Base-by-base conservation (phyloP, 1,284 basidiomycete genomes). In the Tremellales sp. region DNA sequence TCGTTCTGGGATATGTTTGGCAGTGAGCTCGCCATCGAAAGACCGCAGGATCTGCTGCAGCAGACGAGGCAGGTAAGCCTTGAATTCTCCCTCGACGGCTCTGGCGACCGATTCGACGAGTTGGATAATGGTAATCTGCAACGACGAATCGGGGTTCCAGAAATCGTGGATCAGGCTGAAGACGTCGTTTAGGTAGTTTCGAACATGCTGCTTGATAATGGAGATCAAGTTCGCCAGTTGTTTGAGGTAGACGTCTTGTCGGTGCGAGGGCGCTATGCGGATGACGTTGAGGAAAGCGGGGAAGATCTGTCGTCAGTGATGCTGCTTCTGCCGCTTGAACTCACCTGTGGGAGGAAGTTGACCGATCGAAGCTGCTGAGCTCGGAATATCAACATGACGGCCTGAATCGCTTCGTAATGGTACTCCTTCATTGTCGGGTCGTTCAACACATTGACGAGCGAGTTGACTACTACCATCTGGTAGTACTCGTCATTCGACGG, bases 351-450 rank as follows among this genome's bases (percentile, higher is more conserved):
- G 29, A 98, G 76, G 76, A 97, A 98, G 4, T 89, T 84, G 25
- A 97, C 93, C 70, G 93, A 97, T 78, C 93, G 92, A 64, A 98
- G 77, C 7, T 96, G 90, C 70, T 98, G 92, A 0, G 93, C 97
- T 74, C 94, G 92, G 81, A 98, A 98, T 57, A 99, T 97, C 53
- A 93, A 89, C 90, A 98, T 98, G 64, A 99, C 88, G 2, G 94
- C 93, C 72, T 98, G 93, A 58, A 98, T 94, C 52, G 94, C 94
- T 40, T 85, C 89, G 72, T 91, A 85, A 62, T 97, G 92, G 63
- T 92, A 85, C 55, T 80, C 83, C 64, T 81, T 86, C 56, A 94
- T 78, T 4, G 90, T 85, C 49, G 88, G 84, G 65, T 97, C 96
- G 66, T 86, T 88, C 58, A 99, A 76, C 48, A 98, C 89, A 45